These are phyloP conservation scores for Myxozyma sirexii DNA, from an alignment of 805 yeast species.

Conservation along the genomic window DNA sequence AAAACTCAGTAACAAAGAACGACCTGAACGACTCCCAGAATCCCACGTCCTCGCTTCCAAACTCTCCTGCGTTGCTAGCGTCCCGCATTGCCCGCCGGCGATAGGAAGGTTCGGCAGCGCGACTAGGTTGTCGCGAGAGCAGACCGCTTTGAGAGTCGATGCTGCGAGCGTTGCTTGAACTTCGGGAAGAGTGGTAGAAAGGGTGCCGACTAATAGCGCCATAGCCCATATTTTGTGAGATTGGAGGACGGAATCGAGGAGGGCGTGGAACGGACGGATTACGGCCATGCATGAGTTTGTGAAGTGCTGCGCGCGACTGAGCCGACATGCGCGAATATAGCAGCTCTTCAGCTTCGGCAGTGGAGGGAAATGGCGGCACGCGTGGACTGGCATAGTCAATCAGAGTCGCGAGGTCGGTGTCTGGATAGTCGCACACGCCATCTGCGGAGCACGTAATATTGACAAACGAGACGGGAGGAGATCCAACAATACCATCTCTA, in stretches of 20 bases:
- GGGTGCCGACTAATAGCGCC: conserved; percentile 35
- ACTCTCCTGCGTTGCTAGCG: conserved; percentile 11
- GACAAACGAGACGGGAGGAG: conserved; percentile 10
- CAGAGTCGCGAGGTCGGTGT: conserved; percentile 23
- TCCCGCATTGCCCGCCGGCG: background rate
- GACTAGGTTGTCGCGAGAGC: conserved; percentile 11
- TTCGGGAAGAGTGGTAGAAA: conserved; percentile 20
- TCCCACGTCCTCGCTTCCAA: conserved; percentile 24
- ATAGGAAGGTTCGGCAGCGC: conserved; percentile 17
- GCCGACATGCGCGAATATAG: conserved; percentile 34
- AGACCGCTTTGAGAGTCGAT: background rate
- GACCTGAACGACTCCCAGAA: conserved; percentile 26
- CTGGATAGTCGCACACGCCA: conserved; percentile 8
- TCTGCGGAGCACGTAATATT: conserved; percentile 13
- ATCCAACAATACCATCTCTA: background rate
- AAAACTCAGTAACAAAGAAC: conserved; percentile 27
- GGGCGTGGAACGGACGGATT: conserved; percentile 26
- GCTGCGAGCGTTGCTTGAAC: conserved; percentile 18
- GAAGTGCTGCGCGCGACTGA: conserved; percentile 32
- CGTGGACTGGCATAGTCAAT: conserved; percentile 34
- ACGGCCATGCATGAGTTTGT: conserved; percentile 31
- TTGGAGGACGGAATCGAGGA: conserved; percentile 33
- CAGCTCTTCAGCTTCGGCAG: conserved; percentile 33
- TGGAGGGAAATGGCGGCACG: conserved; percentile 33
- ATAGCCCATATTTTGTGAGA: conserved; percentile 35